Evolutionary conservation across 73 alveolate species (phyloP), one percentile per base, ranked within the genome.

Genomic region (Symbiodinium natans): DNA sequence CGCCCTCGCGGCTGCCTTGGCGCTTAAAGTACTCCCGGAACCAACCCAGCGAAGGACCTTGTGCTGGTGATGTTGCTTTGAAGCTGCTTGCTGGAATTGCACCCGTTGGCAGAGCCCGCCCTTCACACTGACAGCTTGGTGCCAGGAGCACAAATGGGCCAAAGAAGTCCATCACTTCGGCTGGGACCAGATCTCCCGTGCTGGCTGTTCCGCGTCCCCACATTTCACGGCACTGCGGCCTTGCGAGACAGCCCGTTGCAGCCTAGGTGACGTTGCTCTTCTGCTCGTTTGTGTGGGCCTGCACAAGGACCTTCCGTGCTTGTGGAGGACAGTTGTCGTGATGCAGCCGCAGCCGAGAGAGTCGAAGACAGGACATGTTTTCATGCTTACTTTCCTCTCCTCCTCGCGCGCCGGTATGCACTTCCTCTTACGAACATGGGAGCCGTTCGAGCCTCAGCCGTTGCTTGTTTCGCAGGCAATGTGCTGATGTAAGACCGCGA

Each of bases 251-350:
- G 27, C 33, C 19, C 36, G 80, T 36, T 29, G 31, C 36, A 63
- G 80, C 36, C 59, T 42, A 90, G 97, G 97, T 90, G 46, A 84
- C 97, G 21, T 42, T 90, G 39, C 80, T 90, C 27, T 29, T 90
- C 52, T 42, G 77, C 39, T 90, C 97, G 80, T 90, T 90, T 52
- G 19, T 54, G 59, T 90, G 97, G 97, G 97, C 97, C 31, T 90
- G 97, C 15, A 71, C 97, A 40, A 90, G 97, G 97, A 63, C 31
- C 15, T 36, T 13, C 41, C 10, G 89, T 63, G 80, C 80, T 2
- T 63, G 1, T 13, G 40, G 2, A 3, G 11, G 23, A 27, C 80
- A 9, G 38, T 27, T 25, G 80, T 46, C 10, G 29, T 63, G 80
- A 7, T 29, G 1, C 23, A 5, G 3, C 82, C 29, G 19, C 82